A percentile compares a stretch with the other conserved stretches of the same genome.
Conservation (phyloP, 2,329 filamentous ascomycete genomes). For the Pezicula neosporulosa region DNA sequence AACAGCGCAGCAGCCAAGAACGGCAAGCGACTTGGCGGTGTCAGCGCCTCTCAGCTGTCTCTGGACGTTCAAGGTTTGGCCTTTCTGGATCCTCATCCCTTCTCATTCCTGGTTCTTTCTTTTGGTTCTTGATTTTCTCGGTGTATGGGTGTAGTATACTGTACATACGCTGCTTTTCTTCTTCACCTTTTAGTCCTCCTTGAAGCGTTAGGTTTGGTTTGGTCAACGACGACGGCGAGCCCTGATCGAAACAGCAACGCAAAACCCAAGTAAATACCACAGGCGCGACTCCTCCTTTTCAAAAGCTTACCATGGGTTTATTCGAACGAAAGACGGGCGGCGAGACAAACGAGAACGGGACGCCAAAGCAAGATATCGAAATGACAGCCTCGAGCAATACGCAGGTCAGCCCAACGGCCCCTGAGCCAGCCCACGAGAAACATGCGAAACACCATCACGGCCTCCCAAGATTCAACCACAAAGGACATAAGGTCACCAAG, state of each 20-base stretch:
- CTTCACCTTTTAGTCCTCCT: no score
- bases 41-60: not conserved
- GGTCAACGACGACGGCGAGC: no score
- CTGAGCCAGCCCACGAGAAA: not conserved
- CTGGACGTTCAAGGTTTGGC: not conserved
- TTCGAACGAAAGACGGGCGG: not conserved
- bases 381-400: not conserved
- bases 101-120: not conserved
- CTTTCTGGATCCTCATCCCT: not conserved
- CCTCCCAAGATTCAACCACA: constrained; percentile 15
- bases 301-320: not conserved
- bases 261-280: no score
- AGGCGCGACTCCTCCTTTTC: not conserved
- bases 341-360: not conserved
- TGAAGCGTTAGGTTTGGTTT: no score
- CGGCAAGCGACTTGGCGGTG: not conserved
- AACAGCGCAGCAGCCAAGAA: not conserved
- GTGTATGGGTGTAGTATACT: no score
- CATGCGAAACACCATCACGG: not conserved
- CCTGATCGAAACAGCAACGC: no score
- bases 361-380: constrained; percentile 3
- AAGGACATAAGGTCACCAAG: constrained; percentile 29
- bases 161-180: no score
- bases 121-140: no score
- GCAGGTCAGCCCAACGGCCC: not conserved